Base-by-base conservation (phyloP, 2,329 filamentous ascomycete species). In the Chaetomium sp. region DNA sequence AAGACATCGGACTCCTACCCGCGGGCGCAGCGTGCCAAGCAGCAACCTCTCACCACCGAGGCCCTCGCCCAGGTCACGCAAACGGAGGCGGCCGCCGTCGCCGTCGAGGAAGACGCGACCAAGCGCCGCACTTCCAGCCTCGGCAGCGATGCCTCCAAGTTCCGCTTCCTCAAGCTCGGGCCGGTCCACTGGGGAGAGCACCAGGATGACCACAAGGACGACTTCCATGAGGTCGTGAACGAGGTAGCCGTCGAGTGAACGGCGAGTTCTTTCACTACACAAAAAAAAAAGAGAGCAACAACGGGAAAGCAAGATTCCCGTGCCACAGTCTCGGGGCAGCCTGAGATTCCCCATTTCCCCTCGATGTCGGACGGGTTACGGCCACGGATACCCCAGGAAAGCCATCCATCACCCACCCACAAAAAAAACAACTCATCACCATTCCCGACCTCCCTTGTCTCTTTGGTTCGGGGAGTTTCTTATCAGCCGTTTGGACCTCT, bases 141-240 rank as follows among this genome's bases (percentile, higher is more conserved):
- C 61, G 80, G 76, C 73, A 79, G 76, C 67, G 69, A 70, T 60
- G 69, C 66, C 64, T 74, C 69, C 65, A 66, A 64, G 58, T 68
- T 73, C 62, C 75, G 76, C 56, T 79, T 86, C 69, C 77, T 86
- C 62, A 85, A 84, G 74, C 79, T 86, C 56, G 79, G 80, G 32
- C 82, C 82, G 37, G 81, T 85, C 57, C 80, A 85, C 76, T 84
- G 76, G 70, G 82, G 82, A 61, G 81, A 80, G 74, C 79, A 82
- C 69, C 71, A 72, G 27, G 80, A 75, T 59, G 79, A 78, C 54
- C 73, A 80, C 72, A 76, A 80, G 72, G 74, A 72, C 46, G 81
- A 85, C 73, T 84, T 73, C 68, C 70, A 77, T 69, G 76, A 79
- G 64, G 69, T 76, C 42, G 70, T 71, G 36, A 67, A 76, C 58